These are phyloP conservation scores for Scedosporium apiospermum DNA, from an alignment of 2,329 filamentous ascomycete species.

Conservation along the genomic window DNA sequence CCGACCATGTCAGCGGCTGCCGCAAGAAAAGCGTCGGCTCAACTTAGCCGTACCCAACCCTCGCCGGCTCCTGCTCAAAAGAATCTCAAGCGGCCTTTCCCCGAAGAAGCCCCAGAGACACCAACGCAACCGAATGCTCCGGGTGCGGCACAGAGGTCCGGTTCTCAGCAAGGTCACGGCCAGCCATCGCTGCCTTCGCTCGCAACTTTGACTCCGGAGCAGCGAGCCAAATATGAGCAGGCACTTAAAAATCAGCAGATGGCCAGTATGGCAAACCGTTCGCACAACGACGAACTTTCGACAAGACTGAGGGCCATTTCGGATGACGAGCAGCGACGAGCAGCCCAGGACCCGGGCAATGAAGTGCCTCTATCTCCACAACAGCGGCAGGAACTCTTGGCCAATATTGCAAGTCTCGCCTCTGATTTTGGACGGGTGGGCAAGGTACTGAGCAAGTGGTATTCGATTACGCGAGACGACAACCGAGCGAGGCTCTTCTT, in stretches of 20 bases:
- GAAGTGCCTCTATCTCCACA: constrained; percentile 38
- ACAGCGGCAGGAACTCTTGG: constrained; percentile 31
- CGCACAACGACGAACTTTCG: constrained; percentile 5
- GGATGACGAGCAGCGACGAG: constrained; percentile 30
- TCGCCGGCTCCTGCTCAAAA: constrained; percentile 30
- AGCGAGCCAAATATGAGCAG: constrained; percentile 34
- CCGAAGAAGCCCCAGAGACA: constrained; percentile 27
- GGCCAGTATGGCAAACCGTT: constrained; percentile 8
- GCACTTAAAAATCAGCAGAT: constrained; percentile 15
- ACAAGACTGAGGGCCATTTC: constrained; percentile 24
- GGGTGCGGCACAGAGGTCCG: constrained; percentile 15
- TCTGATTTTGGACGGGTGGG: constrained; percentile 34
- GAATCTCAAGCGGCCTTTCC: constrained; percentile 40
- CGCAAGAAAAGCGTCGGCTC: not conserved
- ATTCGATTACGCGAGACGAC: constrained; percentile 37
- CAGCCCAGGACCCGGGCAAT: constrained; percentile 27
- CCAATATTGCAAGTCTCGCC: constrained; percentile 31
- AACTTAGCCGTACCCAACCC: constrained; percentile 11
- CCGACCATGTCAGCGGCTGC: constrained; percentile 14
- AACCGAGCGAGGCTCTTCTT: constrained; percentile 41
- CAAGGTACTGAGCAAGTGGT: constrained; percentile 37
- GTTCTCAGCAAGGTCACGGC: constrained; percentile 17
- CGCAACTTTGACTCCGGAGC: constrained; percentile 32
- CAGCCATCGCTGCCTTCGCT: constrained; percentile 18
- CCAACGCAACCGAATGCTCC: not conserved